Evolutionary conservation across 176 grass and related monocot species (phyloP), one percentile per base, ranked within the genome.

Genomic region (Lolium multiflorum): DNA sequence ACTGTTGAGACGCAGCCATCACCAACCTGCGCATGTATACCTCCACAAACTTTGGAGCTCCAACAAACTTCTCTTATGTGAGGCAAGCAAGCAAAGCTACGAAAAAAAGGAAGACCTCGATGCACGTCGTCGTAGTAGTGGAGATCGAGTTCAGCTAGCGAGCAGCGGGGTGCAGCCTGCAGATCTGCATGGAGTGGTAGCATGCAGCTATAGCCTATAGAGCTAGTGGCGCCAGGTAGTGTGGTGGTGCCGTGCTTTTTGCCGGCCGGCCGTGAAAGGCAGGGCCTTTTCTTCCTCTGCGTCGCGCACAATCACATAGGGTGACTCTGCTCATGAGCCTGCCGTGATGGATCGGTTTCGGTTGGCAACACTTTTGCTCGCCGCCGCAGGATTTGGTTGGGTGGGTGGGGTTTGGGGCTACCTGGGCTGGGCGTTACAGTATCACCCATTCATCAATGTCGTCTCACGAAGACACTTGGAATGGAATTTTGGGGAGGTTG

Each of bases 41-140:
- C 38, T 26, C 43, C 14, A 49, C 44, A 74, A 9, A 20, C 18
- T 39, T 28, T 18, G 2, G 11, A 47, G 39, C 58, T 47, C 22
- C 71, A 74, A 74, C 44, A 1, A 74, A 13, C 11, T 46, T 50
- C 14, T 15, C 1, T 4, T 24, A 25, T 15, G 70, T 25, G 43
- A 48, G 21, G 71, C 71, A 50, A 74, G 22, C 70, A 73, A 47
- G 41, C 70, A 73, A 73, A 73, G 70, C 20, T 47, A 47, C 11
- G n/a, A 11, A 73, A 48, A 48, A 48, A 48, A 6, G 43, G 21
- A 48, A 28, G 13, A 6, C 60, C 4, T 63, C 22, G 4, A 12
- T 26, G 8, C 1, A 60, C n/a, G 57, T 59, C 6, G 58, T 22
- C n/a, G 9, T 60, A 60, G 9, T 60, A 60, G 58, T 60, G 57